These are phyloP conservation scores for Alternaria sp. DNA, from an alignment of 2,329 filamentous ascomycete species.

Conservation along the genomic window DNA sequence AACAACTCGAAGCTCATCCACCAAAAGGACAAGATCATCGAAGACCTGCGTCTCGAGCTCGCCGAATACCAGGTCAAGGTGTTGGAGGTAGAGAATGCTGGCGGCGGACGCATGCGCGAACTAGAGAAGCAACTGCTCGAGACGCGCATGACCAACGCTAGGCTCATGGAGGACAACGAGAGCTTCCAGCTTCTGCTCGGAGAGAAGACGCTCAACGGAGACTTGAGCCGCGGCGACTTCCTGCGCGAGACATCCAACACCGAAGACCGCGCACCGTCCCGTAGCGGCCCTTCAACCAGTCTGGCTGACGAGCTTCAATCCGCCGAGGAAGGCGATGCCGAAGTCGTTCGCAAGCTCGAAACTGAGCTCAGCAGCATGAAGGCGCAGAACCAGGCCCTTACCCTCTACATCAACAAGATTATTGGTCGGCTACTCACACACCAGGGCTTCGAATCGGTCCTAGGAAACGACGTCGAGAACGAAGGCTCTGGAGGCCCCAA, in stretches of 20 bases:
- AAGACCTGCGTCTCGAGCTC: conserved; percentile 87
- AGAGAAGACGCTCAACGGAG: conserved; percentile 93
- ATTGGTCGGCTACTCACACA: conserved; percentile 93
- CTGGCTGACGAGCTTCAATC: conserved; percentile 85
- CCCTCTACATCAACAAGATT: conserved; percentile 98
- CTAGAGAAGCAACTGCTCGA: conserved; percentile 91
- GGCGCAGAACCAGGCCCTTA: conserved; percentile 96
- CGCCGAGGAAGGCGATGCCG: conserved; percentile 58
- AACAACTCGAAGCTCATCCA: conserved; percentile 89
- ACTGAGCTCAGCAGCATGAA: conserved; percentile 78
- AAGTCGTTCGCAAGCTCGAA: conserved; percentile 70
- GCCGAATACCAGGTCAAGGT: conserved; percentile 96
- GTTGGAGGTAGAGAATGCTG: conserved; percentile 91
- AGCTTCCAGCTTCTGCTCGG: conserved; percentile 94
- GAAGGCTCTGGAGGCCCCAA: conserved; percentile 49
- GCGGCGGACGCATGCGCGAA: conserved; percentile 84
- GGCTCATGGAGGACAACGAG: conserved; percentile 98
- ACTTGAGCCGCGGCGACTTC: conserved; percentile 84
- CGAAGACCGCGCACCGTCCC: conserved; percentile 41
- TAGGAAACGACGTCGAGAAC: conserved; percentile 72
- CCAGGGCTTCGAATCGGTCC: conserved; percentile 91
- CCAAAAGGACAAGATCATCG: conserved; percentile 96
- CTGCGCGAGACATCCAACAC: conserved; percentile 59
- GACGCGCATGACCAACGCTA: conserved; percentile 91
- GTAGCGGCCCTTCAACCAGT: conserved; percentile 45